phyloP scores from a whole-genome alignment of 2,329 filamentous ascomycete genomes.

The Colletotrichum shisoi region DNA sequence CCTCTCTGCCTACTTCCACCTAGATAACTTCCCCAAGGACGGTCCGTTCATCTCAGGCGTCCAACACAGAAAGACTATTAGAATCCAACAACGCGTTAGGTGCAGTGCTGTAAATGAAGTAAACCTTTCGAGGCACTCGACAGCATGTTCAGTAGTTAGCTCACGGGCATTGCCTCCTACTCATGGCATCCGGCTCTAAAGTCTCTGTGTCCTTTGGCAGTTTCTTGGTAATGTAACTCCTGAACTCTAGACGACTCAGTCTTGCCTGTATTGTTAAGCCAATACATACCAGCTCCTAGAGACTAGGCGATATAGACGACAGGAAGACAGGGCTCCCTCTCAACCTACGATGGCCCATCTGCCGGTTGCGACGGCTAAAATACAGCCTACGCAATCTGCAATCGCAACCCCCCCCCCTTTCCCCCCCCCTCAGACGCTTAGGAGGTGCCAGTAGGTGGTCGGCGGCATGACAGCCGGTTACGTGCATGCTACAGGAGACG shows the following conservation, averaged over 20 bases:
- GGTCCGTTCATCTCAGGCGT: conserved; percentile 7
- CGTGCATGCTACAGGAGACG: conserved; percentile 3
- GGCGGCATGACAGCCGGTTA: conserved; percentile 3
- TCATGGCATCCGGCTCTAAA: neutral
- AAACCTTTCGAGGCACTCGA: neutral
- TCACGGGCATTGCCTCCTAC: neutral
- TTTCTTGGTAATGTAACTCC: neutral
- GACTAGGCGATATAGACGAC: neutral
- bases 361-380: neutral
- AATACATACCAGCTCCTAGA: neutral
- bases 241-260: neutral
- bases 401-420: neutral
- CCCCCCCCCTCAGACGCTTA: too few relatives aligned
- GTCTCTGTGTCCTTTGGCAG: neutral
- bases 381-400: neutral
- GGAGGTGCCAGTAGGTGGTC: neutral
- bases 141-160: conserved; percentile 14
- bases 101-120: neutral
- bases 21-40: conserved; percentile 9
- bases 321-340: conserved; percentile 5
- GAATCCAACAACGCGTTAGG: neutral
- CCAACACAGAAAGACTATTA: neutral
- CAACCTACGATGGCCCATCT: neutral
- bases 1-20: conserved; percentile 2
- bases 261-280: neutral